phyloP scores from a whole-genome alignment of 2,329 filamentous ascomycete genomes.

The Basipetospora sp. region DNA sequence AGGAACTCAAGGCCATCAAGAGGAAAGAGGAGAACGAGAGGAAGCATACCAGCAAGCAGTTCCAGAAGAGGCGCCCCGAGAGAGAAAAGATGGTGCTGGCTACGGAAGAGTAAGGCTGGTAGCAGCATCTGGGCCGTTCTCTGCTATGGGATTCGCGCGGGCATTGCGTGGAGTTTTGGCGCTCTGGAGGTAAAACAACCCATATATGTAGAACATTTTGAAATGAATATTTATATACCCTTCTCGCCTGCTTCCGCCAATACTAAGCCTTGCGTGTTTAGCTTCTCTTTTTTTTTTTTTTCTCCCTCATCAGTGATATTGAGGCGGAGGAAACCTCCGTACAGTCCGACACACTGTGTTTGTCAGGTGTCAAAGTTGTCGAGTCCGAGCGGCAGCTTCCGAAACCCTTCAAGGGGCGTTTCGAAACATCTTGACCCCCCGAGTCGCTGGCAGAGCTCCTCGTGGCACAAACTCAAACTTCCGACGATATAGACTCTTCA shows the following conservation, averaged over 20 bases:
- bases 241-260: too few species aligned
- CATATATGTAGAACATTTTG: neutral
- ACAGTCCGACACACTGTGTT: neutral
- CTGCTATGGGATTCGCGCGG: neutral
- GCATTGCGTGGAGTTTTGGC: slow-evolving; percentile 5
- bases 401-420: slow-evolving; percentile 6
- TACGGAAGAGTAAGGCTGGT: slow-evolving; percentile 32
- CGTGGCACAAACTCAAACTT: neutral
- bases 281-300: too few species aligned
- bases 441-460: neutral
- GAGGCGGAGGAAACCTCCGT: neutral
- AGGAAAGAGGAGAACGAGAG: slow-evolving; percentile 85
- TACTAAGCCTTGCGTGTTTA: too few species aligned
- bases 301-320: too few species aligned
- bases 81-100: slow-evolving; percentile 86
- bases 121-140: neutral
- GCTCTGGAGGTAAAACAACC: neutral
- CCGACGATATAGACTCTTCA: too few species aligned
- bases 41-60: slow-evolving; percentile 75
- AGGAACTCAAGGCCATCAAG: slow-evolving; percentile 79
- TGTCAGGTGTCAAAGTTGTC: too few species aligned
- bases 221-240: too few species aligned
- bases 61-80: slow-evolving; percentile 57
- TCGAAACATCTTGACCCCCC: slow-evolving; percentile 1
- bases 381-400: slow-evolving; percentile 4